Conservation (phyloP, 2,329 filamentous ascomycete genomes). For the Thelonectria olida region DNA sequence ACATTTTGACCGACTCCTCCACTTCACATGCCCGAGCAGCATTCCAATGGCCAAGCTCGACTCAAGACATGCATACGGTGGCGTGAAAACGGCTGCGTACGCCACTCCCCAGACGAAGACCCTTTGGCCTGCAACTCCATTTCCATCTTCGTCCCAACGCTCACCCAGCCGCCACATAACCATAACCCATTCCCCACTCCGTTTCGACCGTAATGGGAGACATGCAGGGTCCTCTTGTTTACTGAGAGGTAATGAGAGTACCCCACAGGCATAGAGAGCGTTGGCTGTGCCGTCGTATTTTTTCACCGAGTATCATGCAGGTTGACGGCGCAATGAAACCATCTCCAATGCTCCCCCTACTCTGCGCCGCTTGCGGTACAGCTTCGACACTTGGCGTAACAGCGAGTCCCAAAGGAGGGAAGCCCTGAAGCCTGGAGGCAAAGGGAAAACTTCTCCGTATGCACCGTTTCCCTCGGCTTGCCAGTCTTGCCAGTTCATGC, state of each 20-base stretch:
- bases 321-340: slow-evolving; percentile 15
- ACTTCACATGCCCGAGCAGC: slow-evolving; percentile 14
- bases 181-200: neutral
- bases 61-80: slow-evolving; percentile 9
- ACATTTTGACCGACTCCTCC: neutral
- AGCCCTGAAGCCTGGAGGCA: neutral
- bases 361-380: neutral
- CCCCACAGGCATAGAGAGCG: neutral
- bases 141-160: neutral
- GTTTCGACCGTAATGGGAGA: slow-evolving; percentile 9
- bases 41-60: neutral
- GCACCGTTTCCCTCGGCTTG: neutral
- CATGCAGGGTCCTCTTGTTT: slow-evolving; percentile 7
- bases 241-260: neutral
- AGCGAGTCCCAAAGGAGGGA: too few species aligned
- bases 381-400: too few species aligned
- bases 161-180: neutral
- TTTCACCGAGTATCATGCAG: slow-evolving; percentile 7
- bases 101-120: neutral
- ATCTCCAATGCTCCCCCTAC: neutral
- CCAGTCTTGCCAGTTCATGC: slow-evolving; percentile 11
- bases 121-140: slow-evolving; percentile 3
- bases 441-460: slow-evolving; percentile 17
- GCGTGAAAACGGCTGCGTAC: slow-evolving; percentile 11
- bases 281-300: neutral